Conservation (phyloP, 1,284 basidiomycete species). For the Cystobasidium pallidum region DNA sequence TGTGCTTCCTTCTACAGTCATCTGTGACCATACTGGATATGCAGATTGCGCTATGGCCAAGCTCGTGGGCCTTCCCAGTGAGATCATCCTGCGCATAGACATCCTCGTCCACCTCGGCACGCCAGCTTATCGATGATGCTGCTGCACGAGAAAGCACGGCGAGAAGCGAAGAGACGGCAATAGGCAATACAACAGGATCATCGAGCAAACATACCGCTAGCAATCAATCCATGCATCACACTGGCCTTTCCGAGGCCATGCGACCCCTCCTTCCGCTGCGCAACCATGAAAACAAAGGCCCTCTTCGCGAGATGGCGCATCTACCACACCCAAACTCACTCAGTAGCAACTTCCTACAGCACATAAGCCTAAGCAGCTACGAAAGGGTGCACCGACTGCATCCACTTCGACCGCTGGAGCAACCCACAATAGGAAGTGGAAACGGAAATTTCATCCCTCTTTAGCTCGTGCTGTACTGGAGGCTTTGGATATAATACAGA, state of each 20-base stretch:
- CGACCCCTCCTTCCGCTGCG: constrained; percentile 3
- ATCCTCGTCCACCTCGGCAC: neutral
- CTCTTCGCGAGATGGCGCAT: constrained; percentile 15
- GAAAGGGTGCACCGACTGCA: neutral
- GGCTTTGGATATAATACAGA: constrained; percentile 5
- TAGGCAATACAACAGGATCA: constrained; percentile 5
- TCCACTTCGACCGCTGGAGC: constrained; percentile 6
- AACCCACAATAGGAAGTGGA: constrained; percentile 21
- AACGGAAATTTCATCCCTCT: constrained; percentile 33
- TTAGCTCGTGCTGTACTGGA: constrained; percentile 36
- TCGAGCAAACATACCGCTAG: neutral
- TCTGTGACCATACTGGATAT: no score
- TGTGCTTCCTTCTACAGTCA: no score
- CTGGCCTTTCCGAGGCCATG: neutral
- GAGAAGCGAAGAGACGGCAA: constrained; percentile 14
- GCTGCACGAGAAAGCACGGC: neutral
- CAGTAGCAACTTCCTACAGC: neutral
- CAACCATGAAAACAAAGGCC: constrained; percentile 13
- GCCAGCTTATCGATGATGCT: constrained; percentile 7
- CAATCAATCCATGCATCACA: neutral
- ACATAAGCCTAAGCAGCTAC: constrained; percentile 3
- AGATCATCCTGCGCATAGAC: no score
- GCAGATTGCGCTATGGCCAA: no score
- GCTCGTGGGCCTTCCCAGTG: no score
- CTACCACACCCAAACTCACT: constrained; percentile 5